Evolutionary conservation across 192 early-diverging fungal species (phyloP), one percentile per base, ranked within the genome.

Genomic region (Paraglomus brasilianum): DNA sequence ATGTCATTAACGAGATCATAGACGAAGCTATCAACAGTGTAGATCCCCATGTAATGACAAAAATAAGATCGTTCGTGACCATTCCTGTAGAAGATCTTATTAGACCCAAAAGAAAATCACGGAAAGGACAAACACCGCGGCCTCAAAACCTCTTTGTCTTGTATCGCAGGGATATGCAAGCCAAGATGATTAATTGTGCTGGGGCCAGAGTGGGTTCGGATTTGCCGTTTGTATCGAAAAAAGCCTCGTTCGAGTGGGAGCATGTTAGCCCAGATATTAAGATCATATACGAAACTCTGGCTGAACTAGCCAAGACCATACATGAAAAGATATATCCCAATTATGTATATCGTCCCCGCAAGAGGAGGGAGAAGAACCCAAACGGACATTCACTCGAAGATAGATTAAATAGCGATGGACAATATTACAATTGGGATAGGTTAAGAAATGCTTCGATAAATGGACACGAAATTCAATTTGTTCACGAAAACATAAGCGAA

Each of bases 311-410:
- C 13, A 68, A 55, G 38, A 68, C 53, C 24, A 53, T 68, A 44
- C 66, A 68, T 15, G 49, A 55, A 22, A 55, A 44, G 4, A 51
- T 36, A 0, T 55, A 68, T 56, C 66, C 66, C 11, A 24, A 43
- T 68, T 68, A 68, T 17, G 66, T 68, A 5, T 68, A 56, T 56
- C 53, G 56, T 45, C 66, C 66, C 8, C 53, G 36, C 42, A 68
- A 68, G 36, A 45, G 63, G n/a, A n/a, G n/a, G n/a, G n/a, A n/a
- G n/a, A n/a, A n/a, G n/a, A n/a, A n/a, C n/a, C n/a, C n/a, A n/a
- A n/a, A n/a, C n/a, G n/a, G n/a, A n/a, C n/a, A n/a, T n/a, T n/a
- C n/a, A n/a, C n/a, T n/a, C n/a, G n/a, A n/a, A n/a, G n/a, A n/a
- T n/a, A n/a, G n/a, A n/a, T n/a, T n/a, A n/a, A n/a, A n/a, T n/a